Evolutionary conservation across 495 filamentous ascomycete genomes (phyloP).

Genomic region (Penicillium paradoxum): DNA sequence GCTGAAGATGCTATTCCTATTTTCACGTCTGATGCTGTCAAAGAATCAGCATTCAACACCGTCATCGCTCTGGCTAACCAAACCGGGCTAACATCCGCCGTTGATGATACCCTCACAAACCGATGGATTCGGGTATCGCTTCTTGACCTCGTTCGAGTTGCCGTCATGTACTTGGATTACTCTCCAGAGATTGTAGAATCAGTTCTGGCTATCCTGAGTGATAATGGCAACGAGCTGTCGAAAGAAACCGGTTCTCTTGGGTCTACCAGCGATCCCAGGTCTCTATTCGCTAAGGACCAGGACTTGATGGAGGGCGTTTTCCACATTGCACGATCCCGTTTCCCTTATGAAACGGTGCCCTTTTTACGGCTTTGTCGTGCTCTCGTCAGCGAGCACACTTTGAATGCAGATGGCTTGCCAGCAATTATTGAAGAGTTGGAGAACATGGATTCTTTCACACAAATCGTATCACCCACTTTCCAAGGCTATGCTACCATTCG

Average conservation of each 20-base stretch:
- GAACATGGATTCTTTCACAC: constrained; percentile 65
- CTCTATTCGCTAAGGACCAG: constrained; percentile 50
- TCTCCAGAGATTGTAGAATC: constrained; percentile 59
- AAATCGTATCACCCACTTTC: constrained; percentile 60
- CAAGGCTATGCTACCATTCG: constrained; percentile 65
- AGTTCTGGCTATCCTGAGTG: constrained; percentile 54
- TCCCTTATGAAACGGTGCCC: constrained; percentile 81
- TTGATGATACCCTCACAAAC: constrained; percentile 36
- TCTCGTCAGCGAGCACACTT: constrained; percentile 35
- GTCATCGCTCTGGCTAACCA: constrained; percentile 53
- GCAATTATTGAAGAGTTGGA: constrained; percentile 53
- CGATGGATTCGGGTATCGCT: constrained; percentile 52
- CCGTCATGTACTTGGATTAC: constrained; percentile 56
- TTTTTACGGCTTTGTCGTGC: constrained; percentile 64
- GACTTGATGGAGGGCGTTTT: constrained; percentile 54
- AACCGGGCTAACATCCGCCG: constrained; percentile 31
- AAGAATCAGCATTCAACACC: constrained; percentile 56
- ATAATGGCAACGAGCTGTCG: constrained; percentile 22
- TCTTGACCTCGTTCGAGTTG: constrained; percentile 59
- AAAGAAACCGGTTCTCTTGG: constrained; percentile 30
- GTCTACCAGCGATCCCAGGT: constrained; percentile 43
- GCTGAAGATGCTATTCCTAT: constrained; percentile 45
- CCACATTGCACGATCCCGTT: constrained; percentile 61
- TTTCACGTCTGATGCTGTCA: constrained; percentile 50
- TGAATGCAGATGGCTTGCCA: constrained; percentile 48